Evolutionary conservation across 306 rosid genomes (phyloP), one percentile per base, ranked within the genome.

Genomic region (Medicago ruthenica): DNA sequence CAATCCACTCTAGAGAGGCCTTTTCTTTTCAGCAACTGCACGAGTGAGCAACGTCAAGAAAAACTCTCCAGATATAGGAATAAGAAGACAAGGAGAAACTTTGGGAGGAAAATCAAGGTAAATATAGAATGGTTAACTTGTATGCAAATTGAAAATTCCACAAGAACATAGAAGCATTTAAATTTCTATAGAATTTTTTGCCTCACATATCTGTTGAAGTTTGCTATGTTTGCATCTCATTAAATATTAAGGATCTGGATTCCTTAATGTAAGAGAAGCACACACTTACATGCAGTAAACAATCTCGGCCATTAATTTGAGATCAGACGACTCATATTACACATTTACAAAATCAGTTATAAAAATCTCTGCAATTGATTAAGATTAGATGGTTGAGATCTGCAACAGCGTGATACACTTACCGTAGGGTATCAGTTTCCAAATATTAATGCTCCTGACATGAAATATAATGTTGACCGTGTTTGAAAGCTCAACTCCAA

Each of bases 71-170:
- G 98, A 82, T 94, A 94, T 20, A 79, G 98, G 84, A 94, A 76
- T 71, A 94, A 94, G 90, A 92, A 87, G 89, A 82, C 95, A 17
- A 90, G 86, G 86, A 90, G 98, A 86, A 94, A 94, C 82, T 94
- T 94, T 13, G 96, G 96, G 59, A 83, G 98, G 86, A 94, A 92
- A 86, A 94, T 94, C 81, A 94, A 94, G 98, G 98, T 92, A 86
- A 45, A 40, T 34, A 18, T 20, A 24, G 65, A 51, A 51, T 51
- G 22, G 0, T 51, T 51, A 7, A 16, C 21, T 54, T 41, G 7
- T 14, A 34, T 34, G 5, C 37, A 5, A 34, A 34, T 34, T 34
- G 37, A 34, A 34, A 34, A 34, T 34, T 34, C 7, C 37, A 34
- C 37, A 34, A 5, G 7, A 34, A 34, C n/a, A 12, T 44, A 44